phyloP scores from a whole-genome alignment of 495 filamentous ascomycete species.

The Terfezia claveryi region DNA sequence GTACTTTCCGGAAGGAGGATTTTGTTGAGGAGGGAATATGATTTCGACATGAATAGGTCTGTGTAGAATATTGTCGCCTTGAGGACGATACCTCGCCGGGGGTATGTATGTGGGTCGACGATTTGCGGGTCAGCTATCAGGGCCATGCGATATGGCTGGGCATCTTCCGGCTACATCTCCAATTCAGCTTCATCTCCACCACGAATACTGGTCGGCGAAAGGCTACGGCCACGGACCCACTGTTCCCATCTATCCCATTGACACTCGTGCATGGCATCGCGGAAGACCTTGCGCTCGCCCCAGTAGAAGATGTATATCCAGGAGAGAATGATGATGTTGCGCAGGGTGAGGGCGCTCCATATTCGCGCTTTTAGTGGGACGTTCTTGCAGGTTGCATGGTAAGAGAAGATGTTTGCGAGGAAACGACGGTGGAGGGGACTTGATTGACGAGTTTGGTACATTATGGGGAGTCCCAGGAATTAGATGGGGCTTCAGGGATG shows the following conservation, averaged over 20 bases:
- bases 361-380: background rate
- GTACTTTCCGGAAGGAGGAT: constrained; percentile 56
- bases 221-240: constrained; percentile 42
- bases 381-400: background rate
- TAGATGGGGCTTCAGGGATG: background rate
- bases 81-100: constrained; percentile 76
- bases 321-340: constrained; percentile 40
- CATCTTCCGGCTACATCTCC: constrained; percentile 38
- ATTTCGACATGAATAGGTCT: constrained; percentile 68
- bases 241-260: constrained; percentile 71
- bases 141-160: constrained; percentile 62
- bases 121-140: constrained; percentile 95
- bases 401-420: background rate
- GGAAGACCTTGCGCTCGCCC: constrained; percentile 67
- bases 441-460: background rate
- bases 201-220: background rate
- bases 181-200: constrained; percentile 1
- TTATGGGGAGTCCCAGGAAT: background rate
- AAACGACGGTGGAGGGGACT: background rate
- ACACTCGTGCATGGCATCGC: constrained; percentile 43
- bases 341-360: constrained; percentile 18
- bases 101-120: constrained; percentile 90
- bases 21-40: constrained; percentile 48
- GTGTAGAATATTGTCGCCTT: constrained; percentile 60
- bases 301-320: constrained; percentile 70